Percentiles rank a stretch among this genome's conserved stretches.
Conservation (phyloP, 345 rosid species). For the Populus tremula region DNA sequence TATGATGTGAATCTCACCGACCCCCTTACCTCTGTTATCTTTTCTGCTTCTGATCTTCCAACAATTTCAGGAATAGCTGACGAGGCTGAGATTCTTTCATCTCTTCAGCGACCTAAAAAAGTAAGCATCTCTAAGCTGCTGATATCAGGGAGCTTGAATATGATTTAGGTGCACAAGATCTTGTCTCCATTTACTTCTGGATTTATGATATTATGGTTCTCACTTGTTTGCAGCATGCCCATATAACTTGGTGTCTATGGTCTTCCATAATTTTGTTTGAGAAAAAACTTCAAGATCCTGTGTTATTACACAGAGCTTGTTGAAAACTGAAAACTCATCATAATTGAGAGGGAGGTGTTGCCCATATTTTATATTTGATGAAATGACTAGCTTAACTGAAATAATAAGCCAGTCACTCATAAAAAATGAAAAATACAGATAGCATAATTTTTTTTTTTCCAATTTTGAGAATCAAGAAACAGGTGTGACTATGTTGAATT, state of each 20-base stretch:
- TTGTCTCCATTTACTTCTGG: neutral
- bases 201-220: neutral
- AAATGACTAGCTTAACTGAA: too few relatives aligned
- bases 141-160: neutral
- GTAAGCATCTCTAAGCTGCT: conserved; percentile 33
- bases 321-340: too few relatives aligned
- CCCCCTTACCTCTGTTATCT: conserved; percentile 56
- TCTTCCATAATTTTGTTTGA: neutral
- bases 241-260: neutral
- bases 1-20: conserved; percentile 48
- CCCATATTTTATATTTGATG: too few relatives aligned
- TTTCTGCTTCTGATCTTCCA: conserved; percentile 77
- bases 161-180: too few relatives aligned
- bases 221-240: conserved; percentile 6
- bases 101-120: conserved; percentile 92
- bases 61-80: conserved; percentile 83
- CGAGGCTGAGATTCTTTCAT: conserved; percentile 97
- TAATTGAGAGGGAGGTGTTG: too few relatives aligned
- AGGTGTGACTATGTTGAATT: neutral
- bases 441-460: too few relatives aligned
- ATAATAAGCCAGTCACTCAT: too few relatives aligned
- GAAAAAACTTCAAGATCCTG: neutral
- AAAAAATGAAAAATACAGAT: too few relatives aligned
- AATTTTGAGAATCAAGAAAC: too few relatives aligned
- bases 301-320: too few relatives aligned